Base-by-base conservation (phyloP, 2,329 filamentous ascomycete species). In the Ophiocordyceps camponoti-leonardi region DNA sequence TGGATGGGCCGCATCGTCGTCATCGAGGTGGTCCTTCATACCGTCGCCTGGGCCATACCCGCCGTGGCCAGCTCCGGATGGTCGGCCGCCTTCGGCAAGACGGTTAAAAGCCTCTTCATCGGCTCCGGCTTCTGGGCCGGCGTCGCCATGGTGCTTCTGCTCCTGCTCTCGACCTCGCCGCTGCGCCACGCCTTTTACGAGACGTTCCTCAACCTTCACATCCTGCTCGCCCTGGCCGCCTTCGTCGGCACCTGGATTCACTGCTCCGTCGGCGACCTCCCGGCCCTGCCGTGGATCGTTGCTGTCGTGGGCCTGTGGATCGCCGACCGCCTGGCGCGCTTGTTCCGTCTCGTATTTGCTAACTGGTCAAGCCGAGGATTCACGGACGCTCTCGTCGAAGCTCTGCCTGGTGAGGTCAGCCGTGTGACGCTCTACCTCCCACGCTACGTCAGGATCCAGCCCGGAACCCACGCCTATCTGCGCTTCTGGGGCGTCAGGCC, bases 131-230 rank as follows among this genome's bases (percentile, higher is more conserved):
- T 77, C 55, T 65, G 80, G 23, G 80, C 72, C 42, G 73, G 68
- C 2, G 59, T 75, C 43, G 71, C 75, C 35, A 74, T 94, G 58
- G 54, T 75, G 39, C 58, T 83, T 41, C 68, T 96, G 42, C 57
- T 83, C 45, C 56, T 94, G 44, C 68, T 81, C 26, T 81, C 86
- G 11, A 67, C 83, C 45, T 90, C 86, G 2, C 82, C 87, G 0
- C 58, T 98, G 44, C 81, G 92, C 49, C 90, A 95, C 62, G 87
- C 88, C 37, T 95, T 94, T 60, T 98, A 98, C 67, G 92, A 98
- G 66, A 93, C 86, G 1, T 98, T 98, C 66, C 73, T 96, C 54
- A 86, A 84, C 58, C 64, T 82, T 28, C 92, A 96, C 65, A 87
- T 94, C 53, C 61, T 84, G 35, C 66, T 94, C 44, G 86, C 81